Evolutionary conservation across 2,329 filamentous ascomycete species (phyloP).

Genomic region (Penicillium sp.): DNA sequence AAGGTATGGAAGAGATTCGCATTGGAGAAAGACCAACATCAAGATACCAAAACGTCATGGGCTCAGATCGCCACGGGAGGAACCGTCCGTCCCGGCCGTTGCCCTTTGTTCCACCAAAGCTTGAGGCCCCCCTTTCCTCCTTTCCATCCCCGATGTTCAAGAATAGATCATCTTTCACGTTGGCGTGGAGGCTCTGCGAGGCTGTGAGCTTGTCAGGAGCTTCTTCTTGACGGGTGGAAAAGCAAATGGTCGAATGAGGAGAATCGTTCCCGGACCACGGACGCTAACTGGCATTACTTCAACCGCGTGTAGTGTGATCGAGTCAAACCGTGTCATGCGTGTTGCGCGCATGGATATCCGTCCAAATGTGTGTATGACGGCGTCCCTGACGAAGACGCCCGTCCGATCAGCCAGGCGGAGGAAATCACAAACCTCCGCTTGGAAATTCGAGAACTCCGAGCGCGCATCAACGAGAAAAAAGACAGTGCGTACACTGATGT

Average conservation of each 20-base stretch:
- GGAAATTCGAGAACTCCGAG: conserved; percentile 30
- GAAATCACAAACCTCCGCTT: conserved; percentile 32
- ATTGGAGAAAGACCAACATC: no score
- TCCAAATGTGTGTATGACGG: conserved; percentile 35
- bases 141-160: neutral
- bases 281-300: conserved; percentile 11
- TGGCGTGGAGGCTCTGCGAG: neutral
- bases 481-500: conserved; percentile 18
- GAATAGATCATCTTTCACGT: neutral
- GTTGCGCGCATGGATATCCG: conserved; percentile 36
- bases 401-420: conserved; percentile 32
- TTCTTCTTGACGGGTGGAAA: no score
- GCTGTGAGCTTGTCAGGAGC: neutral
- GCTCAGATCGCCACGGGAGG: conserved; percentile 19
- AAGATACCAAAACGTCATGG: conserved; percentile 4
- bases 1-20: conserved; percentile 23
- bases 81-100: conserved; percentile 9
- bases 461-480: conserved; percentile 19
- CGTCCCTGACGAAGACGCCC: conserved; percentile 27
- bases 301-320: conserved; percentile 29
- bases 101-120: conserved; percentile 2
- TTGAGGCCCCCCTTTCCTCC: neutral
- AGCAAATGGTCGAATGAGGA: neutral
- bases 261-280: neutral
- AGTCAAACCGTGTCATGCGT: conserved; percentile 36